Evolutionary conservation across 345 rosid genomes (phyloP).

Genomic region (Eucalyptus albens): DNA sequence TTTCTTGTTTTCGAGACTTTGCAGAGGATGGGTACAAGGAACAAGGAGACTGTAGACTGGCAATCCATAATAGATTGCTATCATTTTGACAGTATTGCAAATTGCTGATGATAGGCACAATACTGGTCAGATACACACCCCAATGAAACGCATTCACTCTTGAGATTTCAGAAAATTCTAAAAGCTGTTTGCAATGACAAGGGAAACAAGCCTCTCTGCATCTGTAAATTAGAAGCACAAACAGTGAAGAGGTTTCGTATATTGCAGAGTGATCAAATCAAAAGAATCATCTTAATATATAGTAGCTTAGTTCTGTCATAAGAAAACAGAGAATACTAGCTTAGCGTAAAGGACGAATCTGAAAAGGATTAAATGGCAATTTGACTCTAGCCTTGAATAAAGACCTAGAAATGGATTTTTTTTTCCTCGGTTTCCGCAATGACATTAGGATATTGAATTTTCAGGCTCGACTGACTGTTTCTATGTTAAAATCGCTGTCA

Average conservation of each 20-base stretch:
- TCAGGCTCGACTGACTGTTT: background rate
- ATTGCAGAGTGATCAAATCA: background rate
- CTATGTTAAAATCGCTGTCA: background rate
- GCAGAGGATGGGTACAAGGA: no score
- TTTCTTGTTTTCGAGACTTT: no score
- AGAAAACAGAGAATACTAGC: background rate
- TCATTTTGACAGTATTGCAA: background rate
- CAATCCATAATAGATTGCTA: no score
- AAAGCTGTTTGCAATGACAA: background rate
- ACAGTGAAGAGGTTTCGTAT: background rate
- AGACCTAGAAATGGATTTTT: background rate
- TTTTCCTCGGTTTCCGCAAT: background rate
- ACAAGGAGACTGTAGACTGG: no score
- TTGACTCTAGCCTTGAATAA: background rate
- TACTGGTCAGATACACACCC: background rate
- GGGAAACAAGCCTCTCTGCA: background rate
- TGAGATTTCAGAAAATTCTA: background rate
- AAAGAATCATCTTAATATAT: background rate
- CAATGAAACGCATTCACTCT: background rate
- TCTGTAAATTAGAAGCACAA: background rate
- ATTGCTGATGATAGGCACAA: background rate
- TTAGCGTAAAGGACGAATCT: background rate
- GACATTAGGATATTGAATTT: background rate
- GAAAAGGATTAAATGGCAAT: background rate
- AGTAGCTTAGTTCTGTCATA: background rate